phyloP scores from a whole-genome alignment of 805 yeast species.

The Ogataea nakhonphanomensis region DNA sequence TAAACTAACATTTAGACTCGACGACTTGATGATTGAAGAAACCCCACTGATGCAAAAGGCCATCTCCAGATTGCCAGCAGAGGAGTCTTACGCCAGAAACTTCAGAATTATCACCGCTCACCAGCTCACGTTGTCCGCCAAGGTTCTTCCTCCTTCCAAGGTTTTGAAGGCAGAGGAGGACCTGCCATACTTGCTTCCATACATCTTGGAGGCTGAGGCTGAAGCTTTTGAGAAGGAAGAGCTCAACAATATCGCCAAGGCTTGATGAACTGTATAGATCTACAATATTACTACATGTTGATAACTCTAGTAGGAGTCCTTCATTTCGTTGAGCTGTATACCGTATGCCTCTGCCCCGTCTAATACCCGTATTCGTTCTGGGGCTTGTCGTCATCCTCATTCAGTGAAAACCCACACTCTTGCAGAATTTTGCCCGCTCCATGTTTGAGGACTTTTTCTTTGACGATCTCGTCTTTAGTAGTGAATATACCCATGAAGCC shows the following conservation, averaged over 20 bases:
- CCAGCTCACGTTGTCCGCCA: constrained; percentile 81
- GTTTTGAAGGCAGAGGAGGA: constrained; percentile 79
- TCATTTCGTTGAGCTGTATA: background rate
- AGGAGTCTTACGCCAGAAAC: constrained; percentile 84
- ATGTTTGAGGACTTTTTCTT: constrained; percentile 42
- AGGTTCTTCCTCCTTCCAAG: constrained; percentile 76
- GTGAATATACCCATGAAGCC: constrained; percentile 77
- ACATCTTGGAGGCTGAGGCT: constrained; percentile 90
- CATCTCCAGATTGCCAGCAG: constrained; percentile 77
- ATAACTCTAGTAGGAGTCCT: background rate
- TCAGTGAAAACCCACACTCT: constrained; percentile 62
- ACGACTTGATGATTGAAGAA: constrained; percentile 87
- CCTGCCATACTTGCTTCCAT: constrained; percentile 78
- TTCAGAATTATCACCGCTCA: constrained; percentile 91
- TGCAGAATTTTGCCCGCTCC: constrained; percentile 53
- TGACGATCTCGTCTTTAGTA: constrained; percentile 63
- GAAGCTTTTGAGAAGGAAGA: constrained; percentile 85
- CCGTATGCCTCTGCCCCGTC: background rate
- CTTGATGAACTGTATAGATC: constrained; percentile 6
- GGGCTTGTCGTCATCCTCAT: constrained; percentile 44
- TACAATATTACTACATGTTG: constrained; percentile 2
- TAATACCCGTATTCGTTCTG: constrained; percentile 64
- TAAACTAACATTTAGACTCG: constrained; percentile 45
- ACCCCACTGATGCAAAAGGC: constrained; percentile 84
- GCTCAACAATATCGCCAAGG: constrained; percentile 66